Percentiles rank a stretch among this genome's conserved stretches.
phyloP scores from a whole-genome alignment of 352 stramenopile species.

The Phytopythium montanum region DNA sequence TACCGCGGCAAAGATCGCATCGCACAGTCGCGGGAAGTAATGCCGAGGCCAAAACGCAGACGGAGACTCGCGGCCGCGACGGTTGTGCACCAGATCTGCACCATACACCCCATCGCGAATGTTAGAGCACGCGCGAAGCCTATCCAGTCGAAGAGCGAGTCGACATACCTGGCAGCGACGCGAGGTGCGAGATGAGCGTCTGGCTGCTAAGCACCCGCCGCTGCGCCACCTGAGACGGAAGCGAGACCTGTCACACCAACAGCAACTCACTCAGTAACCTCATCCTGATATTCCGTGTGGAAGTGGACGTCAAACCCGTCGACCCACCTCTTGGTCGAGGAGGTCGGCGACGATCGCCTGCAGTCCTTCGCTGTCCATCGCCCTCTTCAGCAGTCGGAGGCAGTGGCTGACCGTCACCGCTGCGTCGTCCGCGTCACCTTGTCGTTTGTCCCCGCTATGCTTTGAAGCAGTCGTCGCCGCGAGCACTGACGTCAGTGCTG shows the following conservation, averaged over 20 bases:
- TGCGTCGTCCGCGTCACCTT: conserved; percentile 20
- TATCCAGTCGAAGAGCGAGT: background rate
- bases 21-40: conserved; percentile 43
- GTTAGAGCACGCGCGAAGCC: background rate
- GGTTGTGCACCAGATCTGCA: conserved; percentile 65
- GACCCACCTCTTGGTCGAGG: conserved; percentile 23
- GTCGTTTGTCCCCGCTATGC: background rate
- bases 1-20: conserved; percentile 32
- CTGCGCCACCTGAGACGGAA: background rate
- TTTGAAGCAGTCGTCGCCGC: conserved; percentile 12
- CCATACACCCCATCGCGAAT: background rate
- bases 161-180: conserved; percentile 45
- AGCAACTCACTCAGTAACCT: background rate
- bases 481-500: conserved; percentile 34
- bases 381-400: conserved; percentile 37
- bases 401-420: conserved; percentile 40
- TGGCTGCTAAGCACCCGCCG: conserved; percentile 15
- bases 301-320: background rate
- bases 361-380: conserved; percentile 22
- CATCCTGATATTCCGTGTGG: background rate
- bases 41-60: conserved; percentile 35
- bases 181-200: conserved; percentile 37
- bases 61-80: conserved; percentile 36
- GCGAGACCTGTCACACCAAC: background rate
- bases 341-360: conserved; percentile 30